Evolutionary conservation across 2,329 filamentous ascomycete genomes (phyloP).

Genomic region (Dryadomyces quercus-mongolicae): DNA sequence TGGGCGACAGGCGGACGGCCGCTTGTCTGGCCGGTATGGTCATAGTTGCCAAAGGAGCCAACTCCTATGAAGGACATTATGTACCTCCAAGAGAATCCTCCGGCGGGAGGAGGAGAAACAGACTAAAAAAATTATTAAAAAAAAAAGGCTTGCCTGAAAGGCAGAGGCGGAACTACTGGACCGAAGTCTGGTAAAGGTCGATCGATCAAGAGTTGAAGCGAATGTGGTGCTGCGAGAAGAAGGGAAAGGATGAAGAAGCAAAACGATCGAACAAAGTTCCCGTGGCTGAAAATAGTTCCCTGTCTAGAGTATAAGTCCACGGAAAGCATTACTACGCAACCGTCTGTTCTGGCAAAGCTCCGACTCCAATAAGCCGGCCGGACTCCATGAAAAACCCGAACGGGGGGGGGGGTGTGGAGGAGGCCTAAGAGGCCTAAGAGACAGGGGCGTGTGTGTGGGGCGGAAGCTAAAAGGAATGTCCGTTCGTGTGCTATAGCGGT

Average conservation of each 20-base stretch:
- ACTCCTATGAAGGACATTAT: constrained; percentile 29
- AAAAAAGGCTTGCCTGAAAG: not conserved
- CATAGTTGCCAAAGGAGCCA: constrained; percentile 33
- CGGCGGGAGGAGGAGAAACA: not conserved
- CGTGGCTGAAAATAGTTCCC: not conserved
- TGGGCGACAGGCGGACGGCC: constrained; percentile 23
- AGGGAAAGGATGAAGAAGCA: not conserved
- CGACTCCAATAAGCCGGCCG: not conserved
- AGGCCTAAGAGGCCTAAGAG: not conserved
- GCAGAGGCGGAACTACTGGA: not conserved
- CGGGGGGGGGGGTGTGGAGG: not conserved
- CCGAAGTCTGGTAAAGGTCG: not conserved
- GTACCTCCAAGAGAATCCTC: not conserved
- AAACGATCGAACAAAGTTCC: not conserved
- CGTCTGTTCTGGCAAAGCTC: not conserved
- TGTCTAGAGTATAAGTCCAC: not conserved
- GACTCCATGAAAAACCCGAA: constrained; percentile 4
- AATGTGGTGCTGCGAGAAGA: not conserved
- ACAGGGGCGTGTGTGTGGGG: not conserved
- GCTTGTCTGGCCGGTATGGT: constrained; percentile 30
- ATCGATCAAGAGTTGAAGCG: no score
- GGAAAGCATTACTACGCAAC: no score
- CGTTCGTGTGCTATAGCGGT: no score
- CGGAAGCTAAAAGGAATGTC: not conserved
- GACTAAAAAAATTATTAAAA: not conserved